Percentiles rank a stretch among this genome's conserved stretches.
phyloP scores from a whole-genome alignment of 345 rosid genomes.

The Populus tremula region DNA sequence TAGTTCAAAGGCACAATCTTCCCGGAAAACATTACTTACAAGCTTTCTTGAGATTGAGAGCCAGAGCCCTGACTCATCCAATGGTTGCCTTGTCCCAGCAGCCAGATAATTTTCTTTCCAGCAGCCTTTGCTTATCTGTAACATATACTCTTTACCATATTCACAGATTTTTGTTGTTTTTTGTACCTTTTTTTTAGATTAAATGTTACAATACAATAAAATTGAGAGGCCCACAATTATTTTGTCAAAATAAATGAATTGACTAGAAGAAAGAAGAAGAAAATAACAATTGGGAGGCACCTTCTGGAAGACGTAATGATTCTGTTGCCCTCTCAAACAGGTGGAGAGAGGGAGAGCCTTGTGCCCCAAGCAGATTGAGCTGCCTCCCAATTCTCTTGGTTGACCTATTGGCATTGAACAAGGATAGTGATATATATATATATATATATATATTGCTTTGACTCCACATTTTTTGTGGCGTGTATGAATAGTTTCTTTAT shows the following conservation, averaged over 20 bases:
- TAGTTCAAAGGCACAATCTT: constrained; percentile 60
- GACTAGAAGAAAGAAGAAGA: background rate
- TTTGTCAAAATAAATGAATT: background rate
- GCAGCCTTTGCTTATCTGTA: background rate
- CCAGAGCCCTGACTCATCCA: constrained; percentile 77
- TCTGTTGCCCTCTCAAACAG: background rate
- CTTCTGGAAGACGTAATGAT: background rate
- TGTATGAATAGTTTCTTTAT: background rate
- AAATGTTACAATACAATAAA: background rate
- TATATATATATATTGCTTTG: background rate
- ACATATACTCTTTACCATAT: background rate
- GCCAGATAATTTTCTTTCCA: constrained; percentile 50
- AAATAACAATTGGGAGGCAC: background rate
- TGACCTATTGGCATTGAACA: background rate
- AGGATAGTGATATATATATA: too few species aligned
- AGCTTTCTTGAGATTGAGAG: constrained; percentile 92
- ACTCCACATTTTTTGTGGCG: background rate
- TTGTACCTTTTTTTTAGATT: background rate
- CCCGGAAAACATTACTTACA: constrained; percentile 75
- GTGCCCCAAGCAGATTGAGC: too few species aligned
- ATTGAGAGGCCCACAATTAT: too few species aligned
- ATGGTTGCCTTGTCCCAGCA: constrained; percentile 63
- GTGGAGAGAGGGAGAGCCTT: background rate
- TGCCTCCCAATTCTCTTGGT: background rate
- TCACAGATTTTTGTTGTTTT: background rate